phyloP scores from a whole-genome alignment of 208 protist genomes.

The Acanthamoeba healyi region DNA sequence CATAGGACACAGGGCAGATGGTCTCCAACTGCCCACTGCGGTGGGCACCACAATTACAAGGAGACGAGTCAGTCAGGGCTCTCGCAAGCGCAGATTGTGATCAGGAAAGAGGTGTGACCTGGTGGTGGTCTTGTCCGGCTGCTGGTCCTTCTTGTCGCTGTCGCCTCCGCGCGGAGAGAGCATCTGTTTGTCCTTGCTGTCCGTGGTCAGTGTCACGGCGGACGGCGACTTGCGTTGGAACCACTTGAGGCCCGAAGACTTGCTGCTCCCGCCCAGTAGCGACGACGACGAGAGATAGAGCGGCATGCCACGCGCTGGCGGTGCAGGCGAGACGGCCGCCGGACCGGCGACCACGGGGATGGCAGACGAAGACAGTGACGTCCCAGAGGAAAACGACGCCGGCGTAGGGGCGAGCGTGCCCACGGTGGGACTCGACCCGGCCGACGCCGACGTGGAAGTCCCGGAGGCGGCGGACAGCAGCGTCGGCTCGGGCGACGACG shows the following conservation, averaged over 20 bases:
- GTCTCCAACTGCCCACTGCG: neutral
- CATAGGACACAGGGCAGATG: slow-evolving; percentile 40
- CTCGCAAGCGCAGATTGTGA: neutral
- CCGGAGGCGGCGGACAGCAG: too few species aligned
- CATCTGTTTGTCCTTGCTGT: neutral
- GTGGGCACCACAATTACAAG: too few species aligned
- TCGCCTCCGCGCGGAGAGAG: neutral
- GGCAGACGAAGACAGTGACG: slow-evolving; percentile 4
- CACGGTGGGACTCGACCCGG: neutral
- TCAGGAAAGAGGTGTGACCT: neutral
- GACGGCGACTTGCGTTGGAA: slow-evolving; percentile 17
- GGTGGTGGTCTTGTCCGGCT: neutral
- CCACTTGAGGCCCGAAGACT: slow-evolving; percentile 54
- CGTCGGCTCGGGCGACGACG: neutral
- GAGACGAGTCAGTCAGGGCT: too few species aligned
- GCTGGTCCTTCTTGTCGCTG: slow-evolving; percentile 21
- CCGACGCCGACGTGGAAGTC: neutral
- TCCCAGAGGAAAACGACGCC: neutral
- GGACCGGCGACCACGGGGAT: neutral
- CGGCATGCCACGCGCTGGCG: neutral
- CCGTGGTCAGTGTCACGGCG: neutral
- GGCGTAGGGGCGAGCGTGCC: neutral
- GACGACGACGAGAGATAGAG: neutral
- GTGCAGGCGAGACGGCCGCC: neutral
- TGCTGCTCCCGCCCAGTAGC: neutral